Evolutionary conservation across 2,329 filamentous ascomycete genomes (phyloP), one percentile per base, ranked within the genome.

Genomic region (Claviceps cyperi): DNA sequence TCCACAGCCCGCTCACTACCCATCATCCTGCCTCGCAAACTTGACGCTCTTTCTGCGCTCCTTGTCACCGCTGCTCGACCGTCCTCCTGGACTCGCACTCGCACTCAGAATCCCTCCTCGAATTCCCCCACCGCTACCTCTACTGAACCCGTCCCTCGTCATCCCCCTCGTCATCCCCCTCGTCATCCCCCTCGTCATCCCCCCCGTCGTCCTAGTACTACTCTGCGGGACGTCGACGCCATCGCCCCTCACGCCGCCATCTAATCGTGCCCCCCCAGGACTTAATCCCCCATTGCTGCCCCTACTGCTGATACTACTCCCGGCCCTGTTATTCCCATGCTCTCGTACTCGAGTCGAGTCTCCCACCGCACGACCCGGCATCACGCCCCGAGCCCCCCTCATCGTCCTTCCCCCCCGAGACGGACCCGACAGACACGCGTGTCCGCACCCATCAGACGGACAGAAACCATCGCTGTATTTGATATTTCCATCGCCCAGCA

Each of bases 41-140:
- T 82, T 83, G 57, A 83, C 79, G 54, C 77, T 81, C 70, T 81
- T 81, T 60, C 77, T 70, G 54, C 77, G 68, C 60, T 81, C 78
- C 51, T 76, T 63, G 45, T 75, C 73, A 1, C 59, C 60, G 2
- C 62, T 61, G 24, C 55, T 62, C 4, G 61, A 57, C 3, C 59
- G 55, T 49, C 66, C 57, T 1, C 71, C 72, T 1, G 75, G 75
- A 49, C 74, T 78, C 0, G 73, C 73, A 55, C 75, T 75, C 4
- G 77, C 73, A 55, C 75, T 75, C 4, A 77, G 55, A 2, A 76
- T 70, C 0, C 62, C 61, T 49, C 58, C 46, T 13, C 63, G 55
- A 2, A 76, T 70, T 0, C 62, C 61, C 50, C 58, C 46, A 14
- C 63, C 62, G 22, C 58, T 53, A 2, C 58, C 55, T 45, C 60